Conservation (phyloP, 2,329 filamentous ascomycete genomes). For the Pyrenochaeta sp. region DNA sequence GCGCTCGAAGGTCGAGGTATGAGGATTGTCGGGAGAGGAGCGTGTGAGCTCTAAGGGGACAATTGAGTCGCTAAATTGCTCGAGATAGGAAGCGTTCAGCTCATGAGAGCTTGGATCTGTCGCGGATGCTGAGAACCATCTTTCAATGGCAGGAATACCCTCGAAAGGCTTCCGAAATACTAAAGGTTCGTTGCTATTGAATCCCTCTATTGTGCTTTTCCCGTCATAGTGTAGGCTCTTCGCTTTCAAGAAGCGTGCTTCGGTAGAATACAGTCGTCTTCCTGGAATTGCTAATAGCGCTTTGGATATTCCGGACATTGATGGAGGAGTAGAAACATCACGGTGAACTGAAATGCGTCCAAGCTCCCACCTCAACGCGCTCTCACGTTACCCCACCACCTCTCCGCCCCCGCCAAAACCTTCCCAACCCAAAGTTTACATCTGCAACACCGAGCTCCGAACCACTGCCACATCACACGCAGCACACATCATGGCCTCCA, state of each 20-base stretch:
- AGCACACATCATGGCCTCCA: slow-evolving; percentile 31
- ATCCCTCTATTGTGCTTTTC: slow-evolving; percentile 15
- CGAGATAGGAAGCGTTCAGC: slow-evolving; percentile 36
- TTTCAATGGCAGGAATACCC: slow-evolving; percentile 37
- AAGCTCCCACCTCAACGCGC: slow-evolving; percentile 22
- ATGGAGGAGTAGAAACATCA: not conserved
- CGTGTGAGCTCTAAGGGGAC: slow-evolving; percentile 68
- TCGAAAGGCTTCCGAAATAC: slow-evolving; percentile 33
- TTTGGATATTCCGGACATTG: slow-evolving; percentile 1
- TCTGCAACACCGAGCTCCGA: slow-evolving; percentile 8
- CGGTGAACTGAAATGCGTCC: slow-evolving; percentile 5
- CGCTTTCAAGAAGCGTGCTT: slow-evolving; percentile 14
- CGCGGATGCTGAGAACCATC: slow-evolving; percentile 38
- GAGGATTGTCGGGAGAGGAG: slow-evolving; percentile 6
- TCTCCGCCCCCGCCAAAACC: slow-evolving; percentile 31
- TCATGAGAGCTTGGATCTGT: slow-evolving; percentile 9
- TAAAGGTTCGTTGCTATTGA: slow-evolving; percentile 30
- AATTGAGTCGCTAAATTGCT: slow-evolving; percentile 56
- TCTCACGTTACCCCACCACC: slow-evolving; percentile 32
- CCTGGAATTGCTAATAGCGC: not conserved
- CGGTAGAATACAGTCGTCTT: slow-evolving; percentile 18
- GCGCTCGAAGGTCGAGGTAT: slow-evolving; percentile 61
- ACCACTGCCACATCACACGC: slow-evolving; percentile 4
- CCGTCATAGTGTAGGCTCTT: slow-evolving; percentile 11
- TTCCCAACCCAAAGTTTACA: slow-evolving; percentile 21